Evolutionary conservation across 768 basidiomycete genomes (phyloP), one percentile per base, ranked within the genome.

Genomic region (Neoboletus magnificus): DNA sequence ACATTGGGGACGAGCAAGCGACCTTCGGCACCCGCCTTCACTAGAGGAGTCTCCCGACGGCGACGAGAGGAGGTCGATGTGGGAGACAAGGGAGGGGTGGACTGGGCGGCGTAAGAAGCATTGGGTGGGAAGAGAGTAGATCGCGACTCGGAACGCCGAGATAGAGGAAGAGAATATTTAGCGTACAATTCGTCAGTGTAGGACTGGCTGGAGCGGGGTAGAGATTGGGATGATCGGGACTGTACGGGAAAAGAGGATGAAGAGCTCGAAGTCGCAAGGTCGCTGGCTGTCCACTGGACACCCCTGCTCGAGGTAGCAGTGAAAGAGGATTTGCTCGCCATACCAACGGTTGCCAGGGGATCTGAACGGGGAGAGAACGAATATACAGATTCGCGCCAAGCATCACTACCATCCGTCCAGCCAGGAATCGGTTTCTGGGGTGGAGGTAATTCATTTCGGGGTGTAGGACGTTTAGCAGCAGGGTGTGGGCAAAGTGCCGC

Each of bases 361-460:
- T 71, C 65, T 47, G 75, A 72, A 9, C 77, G 78, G 3, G 78
- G 64, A 3, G 77, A 66, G 55, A 84, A 74, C 50, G 74, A 77
- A 68, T 89, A 89, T 1, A 86, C 78, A 5, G 75, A 74, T 1
- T 83, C 74, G n/a, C 87, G 82, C 87, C 87, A 89, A 0, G 81
- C 83, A 52, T 82, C 75, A 23, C 77, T 79, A 49, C 83, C 82
- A 57, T 88, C 86, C 2, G 80, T 85, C 87, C 87, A 88, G 15
- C 87, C 87, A 0, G 84, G 82, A 30, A 86, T 78, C 18, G 73
- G 68, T 66, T 72, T 70, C 55, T 71, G 70, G 7, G 73, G 70
- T 23, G 76, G 76, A 44, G 71, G 74, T 6, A 64, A 43, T 55
- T 59, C 62, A 35, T 67, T 62, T 36, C 73, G 72, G 13, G 71